Evolutionary conservation across 2,329 filamentous ascomycete species (phyloP).

Genomic region (Chaetomiaceae sp.): DNA sequence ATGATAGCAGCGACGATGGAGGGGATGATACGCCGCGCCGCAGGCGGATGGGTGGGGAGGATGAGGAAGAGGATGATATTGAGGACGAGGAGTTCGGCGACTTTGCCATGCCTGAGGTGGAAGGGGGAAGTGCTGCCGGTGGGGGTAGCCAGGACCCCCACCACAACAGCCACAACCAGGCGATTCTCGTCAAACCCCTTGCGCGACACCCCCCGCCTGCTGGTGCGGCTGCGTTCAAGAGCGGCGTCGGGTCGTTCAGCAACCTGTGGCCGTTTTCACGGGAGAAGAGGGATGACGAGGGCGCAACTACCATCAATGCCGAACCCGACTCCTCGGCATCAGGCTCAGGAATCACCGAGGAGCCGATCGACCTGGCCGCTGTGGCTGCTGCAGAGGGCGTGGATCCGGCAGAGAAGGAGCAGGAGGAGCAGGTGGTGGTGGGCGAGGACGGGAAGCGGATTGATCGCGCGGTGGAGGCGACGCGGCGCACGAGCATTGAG

Average conservation of each 20-base stretch:
- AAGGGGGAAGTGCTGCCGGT: neutral
- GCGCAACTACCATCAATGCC: slow-evolving; percentile 21
- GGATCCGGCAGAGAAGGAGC: too few relatives aligned
- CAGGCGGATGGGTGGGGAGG: slow-evolving; percentile 46
- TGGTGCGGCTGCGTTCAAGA: slow-evolving; percentile 21
- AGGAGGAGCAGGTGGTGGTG: slow-evolving; percentile 23
- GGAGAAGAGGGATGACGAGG: slow-evolving; percentile 29
- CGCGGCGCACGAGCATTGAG: slow-evolving; percentile 52
- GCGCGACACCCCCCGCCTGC: slow-evolving; percentile 39
- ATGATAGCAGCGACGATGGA: slow-evolving; percentile 28
- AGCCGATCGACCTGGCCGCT: slow-evolving; percentile 21
- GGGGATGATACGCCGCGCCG: slow-evolving; percentile 38
- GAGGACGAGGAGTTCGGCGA: slow-evolving; percentile 63
- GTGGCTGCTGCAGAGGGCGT: too few relatives aligned
- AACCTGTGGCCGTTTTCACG: slow-evolving; percentile 55
- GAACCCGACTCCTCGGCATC: slow-evolving; percentile 24
- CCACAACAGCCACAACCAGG: slow-evolving; percentile 30
- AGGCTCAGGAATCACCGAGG: slow-evolving; percentile 26
- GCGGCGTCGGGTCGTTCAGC: slow-evolving; percentile 33
- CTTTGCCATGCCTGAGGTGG: slow-evolving; percentile 58
- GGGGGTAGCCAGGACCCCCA: slow-evolving; percentile 13
- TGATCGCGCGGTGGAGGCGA: slow-evolving; percentile 45
- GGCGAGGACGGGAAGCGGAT: slow-evolving; percentile 39
- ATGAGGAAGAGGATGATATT: slow-evolving; percentile 38
- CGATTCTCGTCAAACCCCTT: slow-evolving; percentile 49